Conservation (phyloP, 805 yeast genomes). For the Sugiyamaella valdiviana region DNA sequence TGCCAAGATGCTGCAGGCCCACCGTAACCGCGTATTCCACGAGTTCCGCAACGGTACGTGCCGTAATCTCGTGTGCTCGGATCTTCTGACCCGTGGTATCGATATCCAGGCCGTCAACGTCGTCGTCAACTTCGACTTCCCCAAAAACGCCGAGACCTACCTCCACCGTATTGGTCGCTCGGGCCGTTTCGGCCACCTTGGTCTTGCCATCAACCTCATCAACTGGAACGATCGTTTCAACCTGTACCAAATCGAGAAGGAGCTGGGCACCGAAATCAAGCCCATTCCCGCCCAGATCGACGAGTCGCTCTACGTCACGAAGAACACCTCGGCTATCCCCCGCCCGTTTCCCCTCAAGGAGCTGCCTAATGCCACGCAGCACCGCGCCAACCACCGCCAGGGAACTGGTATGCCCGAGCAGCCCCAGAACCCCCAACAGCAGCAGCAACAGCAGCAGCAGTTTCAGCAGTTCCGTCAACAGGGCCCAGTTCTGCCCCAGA, state of each 20-base stretch:
- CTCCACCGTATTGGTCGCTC: constrained; percentile 98
- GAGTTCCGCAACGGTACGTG: constrained; percentile 98
- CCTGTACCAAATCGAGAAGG: constrained; percentile 92
- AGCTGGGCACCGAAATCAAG: constrained; percentile 92
- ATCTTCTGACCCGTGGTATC: constrained; percentile 93
- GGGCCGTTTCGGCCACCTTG: constrained; percentile 97
- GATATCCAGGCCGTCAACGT: constrained; percentile 99
- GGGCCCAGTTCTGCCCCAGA: constrained; percentile 3
- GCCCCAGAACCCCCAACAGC: constrained; percentile 14
- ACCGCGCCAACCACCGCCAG: background rate
- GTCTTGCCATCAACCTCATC: constrained; percentile 93
- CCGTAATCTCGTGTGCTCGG: constrained; percentile 94
- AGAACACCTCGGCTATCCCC: constrained; percentile 58
- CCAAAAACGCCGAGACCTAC: constrained; percentile 95
- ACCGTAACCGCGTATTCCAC: constrained; percentile 96
- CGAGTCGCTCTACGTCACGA: constrained; percentile 76
- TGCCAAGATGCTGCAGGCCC: constrained; percentile 95
- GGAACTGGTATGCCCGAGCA: constrained; percentile 7
- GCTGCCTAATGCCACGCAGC: constrained; percentile 21
- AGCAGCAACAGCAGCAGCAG: constrained; percentile 15
- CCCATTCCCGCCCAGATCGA: constrained; percentile 96
- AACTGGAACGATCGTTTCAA: constrained; percentile 95
- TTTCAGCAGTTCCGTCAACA: constrained; percentile 8
- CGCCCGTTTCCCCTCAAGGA: constrained; percentile 76
- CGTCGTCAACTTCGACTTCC: constrained; percentile 96